Evolutionary conservation across 192 early-diverging fungal species (phyloP).

Genomic region (Entomortierella parvispora): DNA sequence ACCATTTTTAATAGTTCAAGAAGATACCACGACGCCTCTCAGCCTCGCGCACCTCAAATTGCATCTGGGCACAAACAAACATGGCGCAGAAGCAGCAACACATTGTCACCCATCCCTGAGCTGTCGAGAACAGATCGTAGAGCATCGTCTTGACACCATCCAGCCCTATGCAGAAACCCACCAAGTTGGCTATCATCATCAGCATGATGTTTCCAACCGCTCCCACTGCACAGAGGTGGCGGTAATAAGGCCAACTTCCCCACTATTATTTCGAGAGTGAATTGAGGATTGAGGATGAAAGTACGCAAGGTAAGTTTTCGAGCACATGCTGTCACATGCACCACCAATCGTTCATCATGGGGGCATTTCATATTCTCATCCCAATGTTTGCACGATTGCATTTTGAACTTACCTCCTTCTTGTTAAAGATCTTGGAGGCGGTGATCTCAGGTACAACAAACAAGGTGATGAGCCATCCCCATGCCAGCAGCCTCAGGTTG

Average conservation of each 20-base stretch:
- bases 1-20: conserved; percentile 34
- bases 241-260: conserved; percentile 67
- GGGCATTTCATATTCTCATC: not conserved
- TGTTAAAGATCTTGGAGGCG: conserved; percentile 64
- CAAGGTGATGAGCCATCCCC: conserved; percentile 91
- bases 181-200: conserved; percentile 96
- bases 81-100: conserved; percentile 59
- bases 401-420: conserved; percentile 58
- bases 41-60: conserved; percentile 84
- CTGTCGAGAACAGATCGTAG: conserved; percentile 66
- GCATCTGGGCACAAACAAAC: conserved; percentile 75
- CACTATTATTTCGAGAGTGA: too few relatives aligned
- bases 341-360: too few relatives aligned
- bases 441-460: conserved; percentile 90
- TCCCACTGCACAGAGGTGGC: conserved; percentile 84
- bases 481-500: conserved; percentile 81
- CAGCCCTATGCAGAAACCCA: conserved; percentile 94
- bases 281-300: conserved; percentile 51
- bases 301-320: not conserved
- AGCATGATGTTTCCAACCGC: conserved; percentile 87
- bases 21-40: conserved; percentile 69
- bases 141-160: conserved; percentile 86
- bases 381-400: not conserved
- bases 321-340: not conserved
- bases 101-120: conserved; percentile 63